These are phyloP conservation scores for Cutaneotrichosporon spelunceum DNA, from an alignment of 1,284 basidiomycete species.

Conservation along the genomic window DNA sequence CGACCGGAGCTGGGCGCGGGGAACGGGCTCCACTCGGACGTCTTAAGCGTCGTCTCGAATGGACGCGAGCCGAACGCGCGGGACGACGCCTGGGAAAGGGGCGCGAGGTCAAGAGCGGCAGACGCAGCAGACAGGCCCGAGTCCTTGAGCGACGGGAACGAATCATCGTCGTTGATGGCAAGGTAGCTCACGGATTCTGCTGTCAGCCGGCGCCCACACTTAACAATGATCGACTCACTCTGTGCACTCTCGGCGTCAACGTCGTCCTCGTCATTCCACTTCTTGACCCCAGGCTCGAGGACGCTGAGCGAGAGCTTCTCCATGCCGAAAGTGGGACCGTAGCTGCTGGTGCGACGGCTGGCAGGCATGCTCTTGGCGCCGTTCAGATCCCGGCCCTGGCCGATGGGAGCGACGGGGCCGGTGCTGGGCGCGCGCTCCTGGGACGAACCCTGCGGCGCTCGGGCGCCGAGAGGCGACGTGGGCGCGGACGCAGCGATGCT, in stretches of 20 bases:
- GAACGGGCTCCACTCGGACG: slow-evolving; percentile 93
- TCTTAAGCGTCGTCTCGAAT: slow-evolving; percentile 61
- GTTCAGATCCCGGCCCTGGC: slow-evolving; percentile 37
- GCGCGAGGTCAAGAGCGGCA: slow-evolving; percentile 86
- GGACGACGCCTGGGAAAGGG: slow-evolving; percentile 75
- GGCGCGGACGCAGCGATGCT: slow-evolving; percentile 41
- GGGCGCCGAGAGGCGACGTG: slow-evolving; percentile 35
- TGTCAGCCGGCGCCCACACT: not conserved
- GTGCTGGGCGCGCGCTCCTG: slow-evolving; percentile 21
- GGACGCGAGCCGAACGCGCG: slow-evolving; percentile 61
- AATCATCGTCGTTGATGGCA: slow-evolving; percentile 87
- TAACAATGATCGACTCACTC: slow-evolving; percentile 30
- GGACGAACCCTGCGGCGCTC: slow-evolving; percentile 10
- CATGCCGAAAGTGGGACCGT: slow-evolving; percentile 47
- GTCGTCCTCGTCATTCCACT: slow-evolving; percentile 47
- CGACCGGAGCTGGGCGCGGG: slow-evolving; percentile 53
- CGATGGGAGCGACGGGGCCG: slow-evolving; percentile 36
- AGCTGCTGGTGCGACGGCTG: slow-evolving; percentile 47
- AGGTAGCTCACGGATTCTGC: slow-evolving; percentile 81
- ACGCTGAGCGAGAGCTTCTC: slow-evolving; percentile 52
- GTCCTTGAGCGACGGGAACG: slow-evolving; percentile 60
- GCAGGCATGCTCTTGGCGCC: slow-evolving; percentile 53
- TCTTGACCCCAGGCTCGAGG: slow-evolving; percentile 34
- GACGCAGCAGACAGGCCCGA: slow-evolving; percentile 78
- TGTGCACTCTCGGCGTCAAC: slow-evolving; percentile 48